Base-by-base conservation (phyloP, 805 yeast species). In the Teunomyces panamensis region DNA sequence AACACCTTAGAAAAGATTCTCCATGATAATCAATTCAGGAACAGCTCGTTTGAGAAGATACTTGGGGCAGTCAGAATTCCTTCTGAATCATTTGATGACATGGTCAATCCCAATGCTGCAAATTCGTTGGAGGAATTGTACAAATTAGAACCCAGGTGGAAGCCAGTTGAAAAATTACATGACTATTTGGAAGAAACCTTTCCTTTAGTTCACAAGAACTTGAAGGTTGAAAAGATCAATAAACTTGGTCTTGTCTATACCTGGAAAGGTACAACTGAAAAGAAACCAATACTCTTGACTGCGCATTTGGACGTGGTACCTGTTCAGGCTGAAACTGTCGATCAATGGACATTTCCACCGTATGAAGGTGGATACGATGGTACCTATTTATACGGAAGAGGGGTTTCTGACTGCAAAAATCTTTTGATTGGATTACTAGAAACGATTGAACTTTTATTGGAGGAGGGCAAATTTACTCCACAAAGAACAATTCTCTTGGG, bases 241-340 rank as follows among this genome's bases (percentile, higher is more conserved):
- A 66, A 70, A 37, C 62, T 65, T 44, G 68, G 65, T n/a, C 57
- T 71, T 32, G 65, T 71, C 9, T 65, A 58, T 47, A 64, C 73
- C 24, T 71, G 74, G 74, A 48, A 69, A 46, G 76, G 76, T 8
- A 44, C 60, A 3, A 36, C 51, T 9, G 27, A 42, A n/a, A 62
- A 63, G 53, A 63, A 67, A 47, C 76, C 76, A 8, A 56, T 71
- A 11, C 50, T 71, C 48, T 57, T 71, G 42, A 52, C 73, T 16
- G 76, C 73, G 4, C 76, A 71, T 54, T 67, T 63, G 50, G 76
- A 71, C 46, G 76, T 71, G 32, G 75, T 71, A 6, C 76, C 76
- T 1, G 71, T 71, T 16, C 71, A 64, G 43, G 56, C 58, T 41
- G 74, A 67, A 28, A 70, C 75, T 1, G 46, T 77, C 47, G 52